These are phyloP conservation scores for Phytophthora parvispora DNA, from an alignment of 352 stramenopile genomes.

Conservation along the genomic window DNA sequence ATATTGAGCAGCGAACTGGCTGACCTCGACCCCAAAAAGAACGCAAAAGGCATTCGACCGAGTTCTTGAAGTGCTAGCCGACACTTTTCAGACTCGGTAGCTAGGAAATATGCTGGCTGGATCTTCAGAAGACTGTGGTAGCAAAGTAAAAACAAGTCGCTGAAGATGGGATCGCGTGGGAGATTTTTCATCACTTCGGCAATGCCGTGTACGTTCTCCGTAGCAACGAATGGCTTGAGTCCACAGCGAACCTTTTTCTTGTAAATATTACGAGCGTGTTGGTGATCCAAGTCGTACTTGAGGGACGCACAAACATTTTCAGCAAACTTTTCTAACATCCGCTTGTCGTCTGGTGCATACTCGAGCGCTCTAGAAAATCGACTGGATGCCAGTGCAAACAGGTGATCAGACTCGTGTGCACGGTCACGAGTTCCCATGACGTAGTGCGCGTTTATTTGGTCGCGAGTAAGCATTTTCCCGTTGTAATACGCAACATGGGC, in stretches of 20 bases:
- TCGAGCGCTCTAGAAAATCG: constrained; percentile 75
- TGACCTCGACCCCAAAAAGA: constrained; percentile 70
- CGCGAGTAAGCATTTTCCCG: constrained; percentile 55
- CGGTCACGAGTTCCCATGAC: constrained; percentile 73
- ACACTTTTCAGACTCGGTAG: constrained; percentile 56
- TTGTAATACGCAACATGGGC: constrained; percentile 91
- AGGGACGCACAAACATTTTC: constrained; percentile 87
- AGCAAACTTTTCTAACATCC: constrained; percentile 77
- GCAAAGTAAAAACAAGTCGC: constrained; percentile 79
- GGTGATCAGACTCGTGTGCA: constrained; percentile 70
- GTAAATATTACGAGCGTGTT: constrained; percentile 73
- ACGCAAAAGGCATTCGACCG: constrained; percentile 69
- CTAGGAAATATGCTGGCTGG: constrained; percentile 67
- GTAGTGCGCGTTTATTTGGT: constrained; percentile 84
- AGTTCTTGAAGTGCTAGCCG: constrained; percentile 60
- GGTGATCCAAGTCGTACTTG: constrained; percentile 85
- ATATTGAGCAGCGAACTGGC: constrained; percentile 72
- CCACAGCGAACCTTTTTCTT: constrained; percentile 85
- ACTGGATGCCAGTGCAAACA: constrained; percentile 80
- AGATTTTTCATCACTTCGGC: constrained; percentile 88
- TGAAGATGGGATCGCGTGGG: constrained; percentile 77
- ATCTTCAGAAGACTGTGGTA: constrained; percentile 68
- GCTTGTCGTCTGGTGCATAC: constrained; percentile 67
- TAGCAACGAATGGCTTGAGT: constrained; percentile 63
- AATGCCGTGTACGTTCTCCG: constrained; percentile 76